Percentiles rank a stretch among this genome's conserved stretches.
phyloP scores from a whole-genome alignment of 1,139 yeast species.

The Lodderomyces parapsilosis region DNA sequence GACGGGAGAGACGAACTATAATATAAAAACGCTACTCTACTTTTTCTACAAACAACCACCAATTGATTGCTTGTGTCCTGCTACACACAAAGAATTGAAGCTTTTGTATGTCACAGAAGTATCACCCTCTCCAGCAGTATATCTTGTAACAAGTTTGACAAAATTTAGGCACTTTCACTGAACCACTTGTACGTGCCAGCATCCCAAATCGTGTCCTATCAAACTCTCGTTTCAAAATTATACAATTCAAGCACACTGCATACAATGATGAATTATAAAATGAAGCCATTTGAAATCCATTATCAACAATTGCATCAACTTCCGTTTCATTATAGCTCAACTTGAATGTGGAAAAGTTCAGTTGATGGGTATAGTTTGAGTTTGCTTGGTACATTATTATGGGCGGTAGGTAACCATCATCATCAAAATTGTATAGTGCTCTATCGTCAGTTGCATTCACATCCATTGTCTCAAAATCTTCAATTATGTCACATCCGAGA shows the following conservation, averaged over 20 bases:
- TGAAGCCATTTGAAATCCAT: constrained; percentile 55
- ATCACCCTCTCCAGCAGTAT: constrained; percentile 12
- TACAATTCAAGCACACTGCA: constrained; percentile 58
- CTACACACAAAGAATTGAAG: no score
- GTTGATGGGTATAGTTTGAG: constrained; percentile 32
- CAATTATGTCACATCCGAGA: constrained; percentile 52
- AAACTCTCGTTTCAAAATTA: constrained; percentile 53
- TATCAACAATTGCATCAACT: constrained; percentile 42
- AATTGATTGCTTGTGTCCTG: background rate
- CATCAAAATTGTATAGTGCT: no score
- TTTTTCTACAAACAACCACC: no score
- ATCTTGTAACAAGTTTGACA: constrained; percentile 14
- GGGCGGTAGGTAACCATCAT: constrained; percentile 42
- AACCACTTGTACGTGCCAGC: background rate
- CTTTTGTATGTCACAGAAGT: no score
- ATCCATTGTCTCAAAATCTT: constrained; percentile 25
- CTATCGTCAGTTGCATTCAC: no score
- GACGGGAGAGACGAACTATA: no score
- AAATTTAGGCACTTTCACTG: constrained; percentile 9
- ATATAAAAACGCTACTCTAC: no score
- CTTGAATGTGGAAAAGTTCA: constrained; percentile 64
- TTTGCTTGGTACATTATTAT: constrained; percentile 55
- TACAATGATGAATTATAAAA: constrained; percentile 42
- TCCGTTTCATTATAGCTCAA: constrained; percentile 47
- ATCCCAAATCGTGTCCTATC: constrained; percentile 32